Evolutionary conservation across 1,284 basidiomycete genomes (phyloP), one percentile per base, ranked within the genome.

Genomic region (Neonothopanus nambi): DNA sequence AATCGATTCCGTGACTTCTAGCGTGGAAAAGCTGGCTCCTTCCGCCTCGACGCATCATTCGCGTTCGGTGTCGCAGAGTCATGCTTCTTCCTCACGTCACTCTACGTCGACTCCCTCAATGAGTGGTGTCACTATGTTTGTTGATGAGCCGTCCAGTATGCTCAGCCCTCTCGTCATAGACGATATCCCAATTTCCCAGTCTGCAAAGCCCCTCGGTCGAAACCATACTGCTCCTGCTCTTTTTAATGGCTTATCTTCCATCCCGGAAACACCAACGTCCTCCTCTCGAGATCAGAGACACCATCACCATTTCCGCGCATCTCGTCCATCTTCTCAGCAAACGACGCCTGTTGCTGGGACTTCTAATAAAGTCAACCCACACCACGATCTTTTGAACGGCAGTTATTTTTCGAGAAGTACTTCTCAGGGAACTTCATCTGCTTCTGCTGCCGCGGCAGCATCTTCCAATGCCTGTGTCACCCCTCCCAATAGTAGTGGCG

Each of bases 141-240:
- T 80, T 6, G 84, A 86, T 23, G 85, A 87, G 58, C 75, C 84
- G 1, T 60, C 69, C 11, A 75, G 67, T 40, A 71, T 83, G n/a
- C 72, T 87, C 24, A 80, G 75, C 55, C 82, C 81, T 0, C 66
- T 84, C 23, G 49, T 51, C 3, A 61, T 80, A 5, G 65, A 75
- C 17, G 59, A 63, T n/a, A 71, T 70, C 3, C 72, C 73, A 11
- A 69, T 65, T 52, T 64, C 70, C 13, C 24, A 42, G 3, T 8
- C 5, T 58, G 56, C 30, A 57, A 70, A 73, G 3, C 64, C 71
- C 11, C 59, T 75, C 12, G 63, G 67, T 18, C 64, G 71, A 23
- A 62, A 70, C 28, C 61, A 67, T 41, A 51, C 57, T 56, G 45
- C 60, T 42, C 55, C 70, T 9, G 58, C 70, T 36, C 51, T 57